Conservation (phyloP, 768 basidiomycete species). For the Tulasnella sp. region DNA sequence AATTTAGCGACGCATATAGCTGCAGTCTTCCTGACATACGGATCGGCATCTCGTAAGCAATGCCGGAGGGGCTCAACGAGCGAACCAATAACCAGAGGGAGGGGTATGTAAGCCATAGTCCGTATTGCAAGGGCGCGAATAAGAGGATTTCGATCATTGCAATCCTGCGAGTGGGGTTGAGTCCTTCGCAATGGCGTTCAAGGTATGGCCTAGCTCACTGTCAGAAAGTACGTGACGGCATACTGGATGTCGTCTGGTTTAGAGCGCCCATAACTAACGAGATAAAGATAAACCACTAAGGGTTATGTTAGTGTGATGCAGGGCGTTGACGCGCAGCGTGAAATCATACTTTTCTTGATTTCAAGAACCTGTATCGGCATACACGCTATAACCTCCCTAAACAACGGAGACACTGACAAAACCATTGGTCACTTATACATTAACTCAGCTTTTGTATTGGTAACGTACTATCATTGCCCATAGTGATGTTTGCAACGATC, state of each 20-base stretch:
- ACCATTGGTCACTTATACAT: conserved; percentile 20
- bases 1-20: conserved; percentile 96
- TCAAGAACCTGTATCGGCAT: conserved; percentile 89
- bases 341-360: conserved; percentile 88
- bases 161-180: conserved; percentile 50
- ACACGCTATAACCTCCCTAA: conserved; percentile 91
- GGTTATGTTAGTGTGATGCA: not conserved
- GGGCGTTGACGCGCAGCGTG: conserved; percentile 12
- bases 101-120: conserved; percentile 98
- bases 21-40: conserved; percentile 97
- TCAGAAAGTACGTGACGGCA: conserved; percentile 81
- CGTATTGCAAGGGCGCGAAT: conserved; percentile 94
- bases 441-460: conserved; percentile 14
- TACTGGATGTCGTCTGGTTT: conserved; percentile 88
- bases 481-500: conserved; percentile 97
- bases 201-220: conserved; percentile 36
- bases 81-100: conserved; percentile 73
- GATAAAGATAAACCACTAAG: conserved; percentile 92
- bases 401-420: conserved; percentile 74
- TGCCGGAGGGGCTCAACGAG: conserved; percentile 84
- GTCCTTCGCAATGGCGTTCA: not conserved
- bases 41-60: conserved; percentile 84
- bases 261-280: conserved; percentile 90
- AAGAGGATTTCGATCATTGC: conserved; percentile 88
- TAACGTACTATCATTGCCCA: conserved; percentile 95